Conservation (phyloP, 2,329 filamentous ascomycete species). For the Trichoderma arundinaceum region DNA sequence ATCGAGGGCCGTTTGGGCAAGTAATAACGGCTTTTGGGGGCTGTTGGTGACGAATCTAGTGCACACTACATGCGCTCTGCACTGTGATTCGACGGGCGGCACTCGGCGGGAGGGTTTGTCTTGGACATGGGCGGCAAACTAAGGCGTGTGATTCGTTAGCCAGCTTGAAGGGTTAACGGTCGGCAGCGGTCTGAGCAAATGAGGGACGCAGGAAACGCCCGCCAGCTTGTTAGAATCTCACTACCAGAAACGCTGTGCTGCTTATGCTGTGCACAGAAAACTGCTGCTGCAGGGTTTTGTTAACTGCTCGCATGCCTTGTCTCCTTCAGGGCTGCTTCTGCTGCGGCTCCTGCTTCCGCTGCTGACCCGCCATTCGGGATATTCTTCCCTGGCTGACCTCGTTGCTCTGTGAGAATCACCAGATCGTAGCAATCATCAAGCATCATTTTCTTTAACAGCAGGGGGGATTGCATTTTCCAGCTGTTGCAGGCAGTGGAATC, state of each 20-base stretch:
- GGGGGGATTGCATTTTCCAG: too few species aligned
- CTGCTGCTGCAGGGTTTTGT: background rate
- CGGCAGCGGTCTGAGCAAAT: conserved; percentile 8
- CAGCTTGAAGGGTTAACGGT: background rate
- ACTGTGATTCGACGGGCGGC: conserved; percentile 33
- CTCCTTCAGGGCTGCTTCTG: background rate
- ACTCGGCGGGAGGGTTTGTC: conserved; percentile 17
- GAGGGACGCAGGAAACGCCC: background rate
- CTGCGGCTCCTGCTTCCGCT: background rate
- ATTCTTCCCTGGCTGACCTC: background rate
- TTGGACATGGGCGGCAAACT: conserved; percentile 35
- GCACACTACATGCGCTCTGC: conserved; percentile 18
- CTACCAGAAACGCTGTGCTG: background rate
- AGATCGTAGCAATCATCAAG: background rate
- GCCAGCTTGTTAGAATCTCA: conserved; percentile 15
- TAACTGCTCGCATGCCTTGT: too few species aligned
- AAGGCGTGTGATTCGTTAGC: conserved; percentile 34
- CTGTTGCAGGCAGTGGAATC: too few species aligned
- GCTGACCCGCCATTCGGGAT: background rate
- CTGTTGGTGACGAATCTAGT: conserved; percentile 27
- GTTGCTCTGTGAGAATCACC: background rate
- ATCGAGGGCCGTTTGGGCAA: conserved; percentile 24
- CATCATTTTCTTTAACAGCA: background rate
- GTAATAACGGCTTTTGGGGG: conserved; percentile 17
- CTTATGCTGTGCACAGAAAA: too few species aligned